Evolutionary conservation across 169 alveolate species (phyloP).

Genomic region (Amoebophrya sp.): DNA sequence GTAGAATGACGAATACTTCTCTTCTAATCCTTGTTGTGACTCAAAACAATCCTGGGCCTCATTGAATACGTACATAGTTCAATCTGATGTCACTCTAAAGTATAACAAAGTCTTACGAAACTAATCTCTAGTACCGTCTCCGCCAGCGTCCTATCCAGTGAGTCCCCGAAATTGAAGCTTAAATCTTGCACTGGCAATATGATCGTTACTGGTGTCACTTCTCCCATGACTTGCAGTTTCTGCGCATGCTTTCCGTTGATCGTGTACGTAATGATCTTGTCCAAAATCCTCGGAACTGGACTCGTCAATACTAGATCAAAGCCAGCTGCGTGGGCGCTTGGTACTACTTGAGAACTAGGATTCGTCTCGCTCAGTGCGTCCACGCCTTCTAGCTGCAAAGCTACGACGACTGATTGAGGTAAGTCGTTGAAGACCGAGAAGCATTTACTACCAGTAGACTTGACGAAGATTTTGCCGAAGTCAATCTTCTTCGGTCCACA

Average conservation of each 20-base stretch:
- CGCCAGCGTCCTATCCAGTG: not conserved
- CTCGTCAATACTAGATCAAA: not conserved
- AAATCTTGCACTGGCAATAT: not conserved
- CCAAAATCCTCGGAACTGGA: not conserved
- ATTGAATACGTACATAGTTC: no score
- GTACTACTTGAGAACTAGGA: not conserved
- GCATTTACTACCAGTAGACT: not conserved
- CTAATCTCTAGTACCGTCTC: no score
- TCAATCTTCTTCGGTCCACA: slow-evolving; percentile 14
- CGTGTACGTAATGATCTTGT: not conserved
- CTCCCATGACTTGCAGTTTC: not conserved
- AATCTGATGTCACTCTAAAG: no score
- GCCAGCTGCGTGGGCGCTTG: not conserved
- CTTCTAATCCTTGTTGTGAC: no score
- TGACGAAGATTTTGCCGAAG: not conserved
- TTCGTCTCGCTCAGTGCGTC: not conserved
- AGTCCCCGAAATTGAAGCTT: not conserved
- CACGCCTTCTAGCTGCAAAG: not conserved
- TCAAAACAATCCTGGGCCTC: no score
- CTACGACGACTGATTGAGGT: not conserved
- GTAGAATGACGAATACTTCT: no score
- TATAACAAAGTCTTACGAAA: no score
- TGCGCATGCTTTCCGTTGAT: not conserved
- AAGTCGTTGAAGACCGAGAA: slow-evolving; percentile 12
- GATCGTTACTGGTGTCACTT: not conserved